Conservation (phyloP, 1,284 basidiomycete genomes). For the Ganoderma sp. region DNA sequence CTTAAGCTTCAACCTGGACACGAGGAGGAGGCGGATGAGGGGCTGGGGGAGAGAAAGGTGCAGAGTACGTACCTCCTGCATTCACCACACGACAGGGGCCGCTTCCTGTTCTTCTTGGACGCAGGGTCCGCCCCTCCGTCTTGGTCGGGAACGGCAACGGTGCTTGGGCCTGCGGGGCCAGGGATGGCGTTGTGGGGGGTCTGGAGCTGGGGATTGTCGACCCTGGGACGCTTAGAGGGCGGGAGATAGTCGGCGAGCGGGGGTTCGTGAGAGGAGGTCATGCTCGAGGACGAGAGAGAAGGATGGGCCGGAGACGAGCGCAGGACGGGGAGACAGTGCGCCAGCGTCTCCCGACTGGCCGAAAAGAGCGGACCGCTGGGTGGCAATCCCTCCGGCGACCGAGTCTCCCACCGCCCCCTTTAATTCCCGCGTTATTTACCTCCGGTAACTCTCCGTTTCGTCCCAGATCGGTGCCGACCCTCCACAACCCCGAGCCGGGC, state of each 20-base stretch:
- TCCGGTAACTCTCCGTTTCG: constrained; percentile 20
- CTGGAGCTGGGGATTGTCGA: constrained; percentile 22
- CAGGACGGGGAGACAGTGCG: constrained; percentile 26
- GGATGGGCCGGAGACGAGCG: constrained; percentile 22
- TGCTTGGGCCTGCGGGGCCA: constrained; percentile 27
- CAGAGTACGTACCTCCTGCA: constrained; percentile 54
- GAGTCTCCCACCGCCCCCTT: constrained; percentile 12
- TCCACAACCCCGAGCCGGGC: constrained; percentile 13
- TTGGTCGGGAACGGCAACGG: constrained; percentile 33
- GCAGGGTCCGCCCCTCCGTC: constrained; percentile 36
- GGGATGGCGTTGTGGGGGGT: constrained; percentile 21
- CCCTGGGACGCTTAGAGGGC: constrained; percentile 35
- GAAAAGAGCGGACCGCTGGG: constrained; percentile 37
- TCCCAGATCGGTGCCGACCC: constrained; percentile 29
- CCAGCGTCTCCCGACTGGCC: constrained; percentile 27
- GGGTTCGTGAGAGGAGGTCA: constrained; percentile 30
- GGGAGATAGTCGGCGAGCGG: constrained; percentile 36
- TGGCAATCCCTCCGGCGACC: constrained; percentile 9
- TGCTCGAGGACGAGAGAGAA: constrained; percentile 27
- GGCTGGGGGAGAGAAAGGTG: constrained; percentile 6
- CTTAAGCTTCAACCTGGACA: constrained; percentile 59
- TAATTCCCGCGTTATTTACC: constrained; percentile 23
- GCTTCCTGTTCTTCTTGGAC: constrained; percentile 49
- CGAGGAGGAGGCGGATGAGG: constrained; percentile 21
- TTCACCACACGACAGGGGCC: constrained; percentile 59